Percentiles rank a stretch among this genome's conserved stretches.
phyloP scores from a whole-genome alignment of 306 rosid genomes.

The Cucurbita pepo region DNA sequence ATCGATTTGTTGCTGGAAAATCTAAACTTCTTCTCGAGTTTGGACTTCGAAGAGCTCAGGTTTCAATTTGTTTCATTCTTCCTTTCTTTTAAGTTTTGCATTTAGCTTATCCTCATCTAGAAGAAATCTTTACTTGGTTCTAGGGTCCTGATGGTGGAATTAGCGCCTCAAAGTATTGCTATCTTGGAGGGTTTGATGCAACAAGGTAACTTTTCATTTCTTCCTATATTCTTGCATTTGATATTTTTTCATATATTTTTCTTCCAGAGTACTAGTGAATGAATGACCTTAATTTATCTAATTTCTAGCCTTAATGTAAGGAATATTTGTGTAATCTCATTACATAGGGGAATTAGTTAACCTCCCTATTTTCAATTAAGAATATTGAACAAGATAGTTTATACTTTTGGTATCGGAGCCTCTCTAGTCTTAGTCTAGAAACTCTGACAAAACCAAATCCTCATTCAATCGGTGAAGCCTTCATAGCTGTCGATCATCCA shows the following conservation, averaged over 20 bases:
- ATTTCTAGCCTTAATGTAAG: no score
- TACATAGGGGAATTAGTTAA: no score
- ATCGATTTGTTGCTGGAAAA: slow-evolving; percentile 86
- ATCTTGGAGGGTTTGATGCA: slow-evolving; percentile 88
- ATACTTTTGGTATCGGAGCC: no score
- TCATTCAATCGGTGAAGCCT: no score
- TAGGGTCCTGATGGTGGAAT: slow-evolving; percentile 98
- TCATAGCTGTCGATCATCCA: no score
- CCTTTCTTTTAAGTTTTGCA: neutral
- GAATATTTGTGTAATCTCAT: no score
- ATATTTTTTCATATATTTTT: neutral
- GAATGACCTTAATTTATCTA: no score
- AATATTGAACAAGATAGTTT: no score
- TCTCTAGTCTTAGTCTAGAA: no score
- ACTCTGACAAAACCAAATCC: no score
- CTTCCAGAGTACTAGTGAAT: neutral
- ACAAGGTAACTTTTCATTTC: slow-evolving; percentile 48
- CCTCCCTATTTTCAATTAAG: no score
- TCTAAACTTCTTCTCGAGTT: slow-evolving; percentile 75
- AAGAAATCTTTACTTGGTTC: slow-evolving; percentile 10
- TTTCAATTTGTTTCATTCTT: slow-evolving; percentile 8
- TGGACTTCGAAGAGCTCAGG: slow-evolving; percentile 90
- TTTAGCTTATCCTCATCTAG: slow-evolving; percentile 1
- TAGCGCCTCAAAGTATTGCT: slow-evolving; percentile 81
- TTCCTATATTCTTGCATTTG: neutral